These are phyloP conservation scores for Penicillium lividum DNA, from an alignment of 495 filamentous ascomycete species.

Conservation along the genomic window DNA sequence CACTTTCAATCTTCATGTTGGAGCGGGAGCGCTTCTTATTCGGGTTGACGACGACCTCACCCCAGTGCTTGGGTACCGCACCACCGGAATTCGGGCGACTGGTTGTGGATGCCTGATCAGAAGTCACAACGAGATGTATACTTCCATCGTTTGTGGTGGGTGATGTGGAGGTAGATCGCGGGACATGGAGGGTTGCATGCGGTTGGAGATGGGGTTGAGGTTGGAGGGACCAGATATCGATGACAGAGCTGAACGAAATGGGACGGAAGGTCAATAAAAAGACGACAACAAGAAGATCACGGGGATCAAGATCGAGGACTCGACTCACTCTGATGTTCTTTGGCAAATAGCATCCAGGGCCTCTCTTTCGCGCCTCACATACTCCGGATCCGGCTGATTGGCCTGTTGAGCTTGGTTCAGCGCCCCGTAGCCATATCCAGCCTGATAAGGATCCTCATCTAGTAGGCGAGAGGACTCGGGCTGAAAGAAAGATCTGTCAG, in stretches of 20 bases:
- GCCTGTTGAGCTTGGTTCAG: constrained; percentile 40
- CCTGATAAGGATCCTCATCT: constrained; percentile 53
- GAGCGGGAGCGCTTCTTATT: constrained; percentile 39
- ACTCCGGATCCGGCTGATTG: constrained; percentile 51
- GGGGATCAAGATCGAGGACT: background rate
- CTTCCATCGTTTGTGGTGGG: constrained; percentile 25
- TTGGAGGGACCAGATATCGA: constrained; percentile 53
- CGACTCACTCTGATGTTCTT: constrained; percentile 52
- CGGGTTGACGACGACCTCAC: constrained; percentile 49
- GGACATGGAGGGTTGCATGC: constrained; percentile 42
- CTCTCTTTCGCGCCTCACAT: constrained; percentile 51
- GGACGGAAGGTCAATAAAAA: constrained; percentile 2
- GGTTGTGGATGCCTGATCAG: constrained; percentile 19
- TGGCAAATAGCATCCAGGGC: constrained; percentile 56
- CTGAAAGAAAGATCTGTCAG: constrained; percentile 32
- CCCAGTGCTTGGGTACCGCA: constrained; percentile 48
- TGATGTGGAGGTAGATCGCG: constrained; percentile 33
- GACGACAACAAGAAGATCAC: background rate
- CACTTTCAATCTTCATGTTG: constrained; percentile 27
- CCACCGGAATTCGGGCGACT: constrained; percentile 26
- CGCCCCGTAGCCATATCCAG: constrained; percentile 49
- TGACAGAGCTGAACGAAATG: constrained; percentile 37
- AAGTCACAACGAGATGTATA: constrained; percentile 23
- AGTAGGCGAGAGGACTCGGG: constrained; percentile 54
- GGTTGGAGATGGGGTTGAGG: constrained; percentile 51